Conservation (phyloP, 169 alveolate species). For the Plasmodium blacklocki region DNA sequence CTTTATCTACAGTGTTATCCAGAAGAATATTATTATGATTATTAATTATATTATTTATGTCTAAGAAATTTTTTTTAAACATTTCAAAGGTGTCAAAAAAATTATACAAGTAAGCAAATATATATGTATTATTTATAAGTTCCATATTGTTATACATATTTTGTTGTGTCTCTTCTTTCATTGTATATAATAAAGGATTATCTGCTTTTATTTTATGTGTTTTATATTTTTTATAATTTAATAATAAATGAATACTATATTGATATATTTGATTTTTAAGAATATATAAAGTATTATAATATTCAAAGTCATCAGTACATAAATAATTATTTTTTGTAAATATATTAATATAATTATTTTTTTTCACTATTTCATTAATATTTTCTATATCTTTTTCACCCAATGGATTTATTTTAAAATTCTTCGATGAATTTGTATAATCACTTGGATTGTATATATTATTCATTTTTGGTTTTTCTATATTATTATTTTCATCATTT, state of each 20-base stretch:
- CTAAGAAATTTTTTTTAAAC: slow-evolving; percentile 41
- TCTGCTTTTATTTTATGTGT: slow-evolving; percentile 41
- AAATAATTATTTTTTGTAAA: slow-evolving; percentile 59
- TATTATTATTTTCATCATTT: too few relatives aligned
- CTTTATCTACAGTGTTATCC: too few relatives aligned
- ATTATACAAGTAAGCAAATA: slow-evolving; percentile 39
- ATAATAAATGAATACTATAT: slow-evolving; percentile 19
- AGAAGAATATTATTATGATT: too few relatives aligned
- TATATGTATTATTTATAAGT: slow-evolving; percentile 16
- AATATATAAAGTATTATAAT: slow-evolving; percentile 38
- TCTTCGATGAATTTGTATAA: neutral
- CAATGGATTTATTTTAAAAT: too few relatives aligned
- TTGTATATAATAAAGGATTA: neutral
- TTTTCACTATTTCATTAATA: slow-evolving; percentile 55
- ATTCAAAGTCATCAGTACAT: slow-evolving; percentile 37
- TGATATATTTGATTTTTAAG: slow-evolving; percentile 42
- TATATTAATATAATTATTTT: slow-evolving; percentile 55
- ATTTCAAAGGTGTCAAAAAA: slow-evolving; percentile 44
- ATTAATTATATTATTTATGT: slow-evolving; percentile 20
- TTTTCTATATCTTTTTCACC: slow-evolving; percentile 36
- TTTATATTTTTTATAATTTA: slow-evolving; percentile 41
- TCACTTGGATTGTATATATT: neutral
- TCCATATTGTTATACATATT: too few relatives aligned
- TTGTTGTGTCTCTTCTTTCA: too few relatives aligned
- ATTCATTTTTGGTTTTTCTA: too few relatives aligned